Base-by-base conservation (phyloP, 352 stramenopile species). In the Phytopythium kandeliae region DNA sequence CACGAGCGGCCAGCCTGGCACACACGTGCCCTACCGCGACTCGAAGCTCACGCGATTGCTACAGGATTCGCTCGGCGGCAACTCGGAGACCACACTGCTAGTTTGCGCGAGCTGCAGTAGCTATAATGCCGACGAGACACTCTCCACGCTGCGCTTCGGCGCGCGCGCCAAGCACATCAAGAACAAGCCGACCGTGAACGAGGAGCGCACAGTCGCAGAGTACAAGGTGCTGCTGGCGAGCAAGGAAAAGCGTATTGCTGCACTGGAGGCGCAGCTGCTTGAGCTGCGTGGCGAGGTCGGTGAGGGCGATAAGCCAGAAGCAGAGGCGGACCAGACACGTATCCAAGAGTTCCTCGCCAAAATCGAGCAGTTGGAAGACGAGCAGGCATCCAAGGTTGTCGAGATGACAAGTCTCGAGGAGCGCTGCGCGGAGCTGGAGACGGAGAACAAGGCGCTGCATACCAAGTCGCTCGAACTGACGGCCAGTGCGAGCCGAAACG, bases 21-120 rank as follows among this genome's bases (percentile, higher is more conserved):
- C 97, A 42, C 91, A 96, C 58, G 88, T 97, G 30, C 91, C 91
- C 31, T 97, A 96, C 54, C 77, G 86, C 22, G 85, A 96, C 62
- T 95, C 86, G 16, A 95, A 92, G 54, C 62, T 96, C 22, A 96
- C 85, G 34, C 71, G 88, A 2, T 54, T 97, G 28, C 70, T 97
- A 37, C 87, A 91, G 59, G 82, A 91, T 41, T 88, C 78, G 21
- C 69, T 92, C n/a, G 82, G 82, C 30, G 82, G 79, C 30, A 90
- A 86, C 44, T 84, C 77, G 0, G 62, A 88, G 54, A 92, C 82
- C 10, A 85, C 74, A 21, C 49, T 92, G 37, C 60, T 92, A 1
- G 73, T 86, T 1, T 87, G 71, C n/a, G 78, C 71, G 4, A 87
- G 70, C 26, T 74, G 53, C 16, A 86, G 71, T 44, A 83, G 69